Evolutionary conservation across 768 basidiomycete genomes (phyloP).

Genomic region (Pulveroboletus sp.): DNA sequence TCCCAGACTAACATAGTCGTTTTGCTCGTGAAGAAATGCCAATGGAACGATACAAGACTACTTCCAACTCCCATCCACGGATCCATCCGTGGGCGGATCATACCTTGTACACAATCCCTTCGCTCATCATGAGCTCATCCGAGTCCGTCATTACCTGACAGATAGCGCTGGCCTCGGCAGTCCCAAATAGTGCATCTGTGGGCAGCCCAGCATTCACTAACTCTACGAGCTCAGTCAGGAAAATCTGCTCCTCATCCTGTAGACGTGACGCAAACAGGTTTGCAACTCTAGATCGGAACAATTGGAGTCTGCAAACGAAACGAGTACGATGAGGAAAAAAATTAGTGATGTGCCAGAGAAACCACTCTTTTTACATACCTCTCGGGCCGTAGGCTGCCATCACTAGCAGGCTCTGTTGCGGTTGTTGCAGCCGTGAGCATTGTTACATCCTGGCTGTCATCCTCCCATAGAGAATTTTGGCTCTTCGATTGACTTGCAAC

Average conservation of each 20-base stretch:
- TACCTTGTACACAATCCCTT: constrained; percentile 82
- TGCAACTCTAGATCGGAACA: constrained; percentile 80
- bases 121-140: constrained; percentile 80
- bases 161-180: constrained; percentile 70
- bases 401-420: constrained; percentile 33
- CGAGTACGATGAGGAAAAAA: not conserved
- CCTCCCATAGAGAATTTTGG: constrained; percentile 61
- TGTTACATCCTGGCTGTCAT: constrained; percentile 59
- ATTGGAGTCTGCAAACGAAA: constrained; percentile 48
- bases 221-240: constrained; percentile 64
- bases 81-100: constrained; percentile 29
- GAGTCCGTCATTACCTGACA: constrained; percentile 70
- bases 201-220: constrained; percentile 73
- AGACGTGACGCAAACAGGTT: constrained; percentile 60
- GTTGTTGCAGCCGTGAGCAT: constrained; percentile 51
- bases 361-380: constrained; percentile 43
- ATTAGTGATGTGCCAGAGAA: not conserved
- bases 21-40: constrained; percentile 2
- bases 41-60: too few relatives aligned
- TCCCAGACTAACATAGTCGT: not conserved
- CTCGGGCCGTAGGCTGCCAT: constrained; percentile 47
- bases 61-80: not conserved
- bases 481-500: constrained; percentile 29
- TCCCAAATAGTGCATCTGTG: constrained; percentile 68
- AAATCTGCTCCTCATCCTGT: constrained; percentile 74